These are phyloP conservation scores for Eucalyptus cloeziana DNA, from an alignment of 345 rosid species.

Conservation along the genomic window DNA sequence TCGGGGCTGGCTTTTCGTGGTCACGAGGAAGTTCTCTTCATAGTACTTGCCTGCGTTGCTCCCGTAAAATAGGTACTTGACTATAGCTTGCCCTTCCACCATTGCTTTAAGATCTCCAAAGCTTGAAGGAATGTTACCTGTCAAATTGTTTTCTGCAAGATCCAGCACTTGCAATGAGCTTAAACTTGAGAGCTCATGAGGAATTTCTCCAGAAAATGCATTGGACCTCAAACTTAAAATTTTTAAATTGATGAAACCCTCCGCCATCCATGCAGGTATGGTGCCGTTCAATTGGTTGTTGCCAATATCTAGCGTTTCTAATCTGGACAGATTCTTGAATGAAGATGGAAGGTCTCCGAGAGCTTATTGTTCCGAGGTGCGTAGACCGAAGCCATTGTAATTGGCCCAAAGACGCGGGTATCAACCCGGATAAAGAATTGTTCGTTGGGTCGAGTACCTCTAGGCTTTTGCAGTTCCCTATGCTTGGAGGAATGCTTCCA, in stretches of 20 bases:
- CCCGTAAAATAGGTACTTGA: constrained; percentile 16
- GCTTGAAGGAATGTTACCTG: constrained; percentile 19
- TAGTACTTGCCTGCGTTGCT: constrained; percentile 8
- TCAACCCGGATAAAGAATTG: constrained; percentile 14
- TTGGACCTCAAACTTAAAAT: constrained; percentile 9
- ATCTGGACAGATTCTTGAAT: constrained; percentile 10
- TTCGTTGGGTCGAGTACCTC: constrained; percentile 10
- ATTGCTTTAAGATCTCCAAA: constrained; percentile 27
- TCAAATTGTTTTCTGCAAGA: constrained; percentile 25
- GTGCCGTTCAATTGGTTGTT: constrained; percentile 14
- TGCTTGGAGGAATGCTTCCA: constrained; percentile 16
- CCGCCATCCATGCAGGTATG: constrained; percentile 21
- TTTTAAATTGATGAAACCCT: constrained; percentile 2
- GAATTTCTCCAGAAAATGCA: constrained; percentile 18
- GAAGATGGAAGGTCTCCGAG: constrained; percentile 12
- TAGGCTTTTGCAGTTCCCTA: constrained; percentile 5
- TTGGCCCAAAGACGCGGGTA: constrained; percentile 14
- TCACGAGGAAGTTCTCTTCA: constrained; percentile 20
- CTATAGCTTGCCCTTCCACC: constrained; percentile 3
- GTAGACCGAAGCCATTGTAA: constrained; percentile 2
- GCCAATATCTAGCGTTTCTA: constrained; percentile 24
- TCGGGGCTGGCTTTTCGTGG: constrained; percentile 2
- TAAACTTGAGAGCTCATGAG: constrained; percentile 4
- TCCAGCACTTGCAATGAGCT: constrained; percentile 29
- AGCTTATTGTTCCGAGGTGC: constrained; percentile 14